Conservation (phyloP, 768 basidiomycete genomes). For the Rubroboletus pulcherrimus region DNA sequence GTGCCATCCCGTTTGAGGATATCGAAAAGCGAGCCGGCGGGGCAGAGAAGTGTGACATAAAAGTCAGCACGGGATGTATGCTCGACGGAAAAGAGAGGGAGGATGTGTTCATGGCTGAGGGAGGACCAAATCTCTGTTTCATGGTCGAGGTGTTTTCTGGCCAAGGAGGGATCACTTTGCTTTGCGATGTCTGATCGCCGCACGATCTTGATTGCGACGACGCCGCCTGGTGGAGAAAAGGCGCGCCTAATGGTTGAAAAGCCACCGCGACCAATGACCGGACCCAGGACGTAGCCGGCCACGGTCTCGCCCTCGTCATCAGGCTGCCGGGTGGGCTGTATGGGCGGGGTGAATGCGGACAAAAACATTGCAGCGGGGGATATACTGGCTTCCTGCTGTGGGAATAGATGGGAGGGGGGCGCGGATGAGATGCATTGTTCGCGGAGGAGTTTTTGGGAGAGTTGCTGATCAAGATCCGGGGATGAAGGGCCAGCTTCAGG, state of each 20-base stretch:
- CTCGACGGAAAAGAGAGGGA: constrained; percentile 71
- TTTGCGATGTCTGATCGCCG: constrained; percentile 53
- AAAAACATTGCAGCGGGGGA: constrained; percentile 79
- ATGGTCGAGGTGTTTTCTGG: constrained; percentile 57
- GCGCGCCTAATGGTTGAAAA: constrained; percentile 80
- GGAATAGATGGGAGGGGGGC: background rate
- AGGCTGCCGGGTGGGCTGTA: constrained; percentile 36
- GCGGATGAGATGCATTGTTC: background rate
- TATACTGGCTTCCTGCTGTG: constrained; percentile 21
- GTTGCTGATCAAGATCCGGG: constrained; percentile 30
- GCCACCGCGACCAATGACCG: constrained; percentile 72
- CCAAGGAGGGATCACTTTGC: constrained; percentile 44
- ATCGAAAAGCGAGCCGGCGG: constrained; percentile 81
- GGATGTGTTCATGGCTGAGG: constrained; percentile 79
- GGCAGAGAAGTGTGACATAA: constrained; percentile 81
- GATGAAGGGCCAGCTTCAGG: constrained; percentile 1
- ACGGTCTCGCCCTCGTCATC: constrained; percentile 69
- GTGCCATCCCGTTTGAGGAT: constrained; percentile 69
- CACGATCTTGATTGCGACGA: constrained; percentile 84
- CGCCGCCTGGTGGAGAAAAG: constrained; percentile 55
- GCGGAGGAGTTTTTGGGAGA: constrained; percentile 13
- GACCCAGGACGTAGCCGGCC: constrained; percentile 71
- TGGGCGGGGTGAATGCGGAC: constrained; percentile 52
- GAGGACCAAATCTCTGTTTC: constrained; percentile 73
- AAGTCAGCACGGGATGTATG: constrained; percentile 65